Evolutionary conservation across 1,284 basidiomycete genomes (phyloP).

Genomic region (Melampsora larici-populina): DNA sequence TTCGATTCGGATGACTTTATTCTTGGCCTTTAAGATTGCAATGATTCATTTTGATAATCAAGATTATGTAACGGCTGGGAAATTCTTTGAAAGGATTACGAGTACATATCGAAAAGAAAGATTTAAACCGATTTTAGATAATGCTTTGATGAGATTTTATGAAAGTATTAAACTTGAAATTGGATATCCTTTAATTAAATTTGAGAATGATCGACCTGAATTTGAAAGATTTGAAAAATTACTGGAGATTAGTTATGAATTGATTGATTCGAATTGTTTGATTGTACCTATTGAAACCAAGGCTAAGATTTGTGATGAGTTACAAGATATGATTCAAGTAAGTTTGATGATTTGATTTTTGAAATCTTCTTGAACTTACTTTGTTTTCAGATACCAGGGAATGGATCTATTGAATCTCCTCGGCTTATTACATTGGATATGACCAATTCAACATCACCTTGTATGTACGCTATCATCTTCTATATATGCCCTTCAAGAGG

Average conservation of each 20-base stretch:
- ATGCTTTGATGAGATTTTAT: constrained; percentile 73
- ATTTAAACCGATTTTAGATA: constrained; percentile 68
- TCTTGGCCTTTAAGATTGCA: constrained; percentile 80
- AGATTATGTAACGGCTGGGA: constrained; percentile 78
- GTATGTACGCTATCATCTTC: constrained; percentile 9
- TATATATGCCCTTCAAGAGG: neutral
- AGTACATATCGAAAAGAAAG: constrained; percentile 75
- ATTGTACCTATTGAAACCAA: neutral
- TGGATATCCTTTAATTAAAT: neutral
- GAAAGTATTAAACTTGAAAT: constrained; percentile 55
- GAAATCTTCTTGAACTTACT: neutral
- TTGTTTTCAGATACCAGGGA: neutral
- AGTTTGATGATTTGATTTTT: neutral
- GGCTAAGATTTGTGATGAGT: constrained; percentile 2
- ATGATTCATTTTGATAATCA: constrained; percentile 71
- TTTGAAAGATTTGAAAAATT: constrained; percentile 1
- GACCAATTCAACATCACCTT: constrained; percentile 1
- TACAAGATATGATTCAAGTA: neutral
- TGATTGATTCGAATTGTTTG: neutral
- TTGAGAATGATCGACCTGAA: neutral
- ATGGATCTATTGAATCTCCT: neutral
- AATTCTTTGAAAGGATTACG: constrained; percentile 83
- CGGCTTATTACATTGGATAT: neutral
- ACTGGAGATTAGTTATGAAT: constrained; percentile 16
- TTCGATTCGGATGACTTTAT: constrained; percentile 65